Evolutionary conservation across 805 yeast species (phyloP), one percentile per base, ranked within the genome.

Genomic region (Kockiozyma suomiensis): DNA sequence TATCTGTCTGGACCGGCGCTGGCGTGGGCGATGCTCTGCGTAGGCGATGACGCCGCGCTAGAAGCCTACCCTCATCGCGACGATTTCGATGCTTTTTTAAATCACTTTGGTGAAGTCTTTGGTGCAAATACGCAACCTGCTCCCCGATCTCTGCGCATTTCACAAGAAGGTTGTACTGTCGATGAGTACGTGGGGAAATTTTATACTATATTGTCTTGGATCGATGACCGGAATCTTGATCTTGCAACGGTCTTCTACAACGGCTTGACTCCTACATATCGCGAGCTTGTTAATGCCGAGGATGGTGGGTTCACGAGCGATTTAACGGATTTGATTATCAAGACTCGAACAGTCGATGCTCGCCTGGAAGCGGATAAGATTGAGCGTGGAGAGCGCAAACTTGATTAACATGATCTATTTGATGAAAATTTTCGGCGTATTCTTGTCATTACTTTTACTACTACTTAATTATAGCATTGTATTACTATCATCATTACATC

Each of bases 41-140:
- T 50, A 2, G 54, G 54, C 15, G 38, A 25, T 28, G 47, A 40
- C 32, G 47, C 15, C 35, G 8, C 19, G 54, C 13, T 40, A 2
- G 47, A 40, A 28, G 15, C 26, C 8, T 38, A 50, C 38, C 17
- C n/a, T 7, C 30, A 37, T 26, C 33, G 26, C 5, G 54, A 50
- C 42, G 54, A 50, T 26, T 50, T 50, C 25, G 54, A 50, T 38
- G 30, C 17, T 3, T 50, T 50, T 38, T 26, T 50, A 10, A n/a
- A 25, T 5, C 37, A 50, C n/a, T 50, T 50, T 21, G 54, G 47
- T 13, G 46, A 26, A 10, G 38, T 38, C 4, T 50, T 50, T 25
- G 54, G 54, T 3, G 54, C 54, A 6, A n/a, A 30, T n/a, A 50
- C 25, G 3, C 37, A 25, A 17, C 54, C 54, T 40, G 54, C 54